A percentile compares a stretch with the other conserved stretches of the same genome.
Conservation (phyloP, 1,284 basidiomycete genomes). For the Leccinum brunneo-olivaceum region DNA sequence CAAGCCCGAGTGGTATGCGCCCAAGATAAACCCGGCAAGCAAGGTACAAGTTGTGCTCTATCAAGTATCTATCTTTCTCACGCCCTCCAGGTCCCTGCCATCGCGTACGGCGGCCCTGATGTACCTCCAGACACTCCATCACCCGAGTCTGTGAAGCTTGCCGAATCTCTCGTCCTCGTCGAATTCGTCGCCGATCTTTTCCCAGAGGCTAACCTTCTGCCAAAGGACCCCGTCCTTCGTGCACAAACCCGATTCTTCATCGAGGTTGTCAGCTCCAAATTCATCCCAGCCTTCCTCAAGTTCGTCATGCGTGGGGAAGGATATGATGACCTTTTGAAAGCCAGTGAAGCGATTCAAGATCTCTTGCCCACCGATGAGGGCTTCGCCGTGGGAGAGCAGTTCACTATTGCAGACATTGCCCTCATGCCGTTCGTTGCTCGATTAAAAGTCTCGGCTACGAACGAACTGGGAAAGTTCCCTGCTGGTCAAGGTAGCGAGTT, state of each 20-base stretch:
- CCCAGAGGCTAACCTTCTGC: constrained; percentile 36
- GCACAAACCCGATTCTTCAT: constrained; percentile 40
- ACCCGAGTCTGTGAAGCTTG: constrained; percentile 38
- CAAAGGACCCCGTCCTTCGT: constrained; percentile 37
- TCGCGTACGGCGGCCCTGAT: constrained; percentile 40
- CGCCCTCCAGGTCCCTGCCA: constrained; percentile 42
- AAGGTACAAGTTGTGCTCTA: no score
- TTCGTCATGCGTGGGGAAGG: constrained; percentile 37
- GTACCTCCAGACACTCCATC: constrained; percentile 36
- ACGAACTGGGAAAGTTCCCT: constrained; percentile 30
- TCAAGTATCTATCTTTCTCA: no score
- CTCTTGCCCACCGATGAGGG: constrained; percentile 35
- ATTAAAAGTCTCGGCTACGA: constrained; percentile 17
- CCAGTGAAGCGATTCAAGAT: constrained; percentile 37
- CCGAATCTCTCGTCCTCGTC: constrained; percentile 41
- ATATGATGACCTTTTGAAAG: constrained; percentile 35
- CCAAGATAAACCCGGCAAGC: constrained; percentile 54
- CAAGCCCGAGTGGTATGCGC: constrained; percentile 61
- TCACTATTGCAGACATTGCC: constrained; percentile 30
- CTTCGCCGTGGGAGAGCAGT: constrained; percentile 41
- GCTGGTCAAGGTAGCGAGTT: constrained; percentile 26
- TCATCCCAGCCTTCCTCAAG: constrained; percentile 34
- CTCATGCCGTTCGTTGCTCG: constrained; percentile 33
- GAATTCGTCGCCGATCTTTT: constrained; percentile 42
- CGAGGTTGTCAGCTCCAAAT: constrained; percentile 35